Conservation (phyloP, 2,329 filamentous ascomycete genomes). For the Tolypocladium tropicale region DNA sequence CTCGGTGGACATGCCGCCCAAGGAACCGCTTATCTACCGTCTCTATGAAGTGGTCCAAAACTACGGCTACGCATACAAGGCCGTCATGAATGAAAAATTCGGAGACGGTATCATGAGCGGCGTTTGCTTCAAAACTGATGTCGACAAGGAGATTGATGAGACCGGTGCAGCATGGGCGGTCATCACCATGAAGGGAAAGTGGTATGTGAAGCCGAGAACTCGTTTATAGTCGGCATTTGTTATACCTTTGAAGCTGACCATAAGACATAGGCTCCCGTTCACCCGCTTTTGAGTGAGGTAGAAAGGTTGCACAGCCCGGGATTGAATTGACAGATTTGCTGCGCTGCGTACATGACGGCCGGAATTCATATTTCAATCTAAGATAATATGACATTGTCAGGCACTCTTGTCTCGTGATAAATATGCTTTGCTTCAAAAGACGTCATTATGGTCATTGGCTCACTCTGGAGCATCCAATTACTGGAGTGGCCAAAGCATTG, state of each 20-base stretch:
- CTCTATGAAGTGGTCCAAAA: conserved; percentile 94
- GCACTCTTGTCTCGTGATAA: no score
- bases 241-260: not conserved
- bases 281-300: not conserved
- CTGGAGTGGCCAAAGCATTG: not conserved
- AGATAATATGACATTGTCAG: no score
- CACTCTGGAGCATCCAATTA: not conserved
- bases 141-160: conserved; percentile 87
- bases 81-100: conserved; percentile 90
- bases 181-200: conserved; percentile 76
- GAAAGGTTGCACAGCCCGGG: not conserved
- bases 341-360: no score
- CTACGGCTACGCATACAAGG: conserved; percentile 94
- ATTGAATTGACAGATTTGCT: no score
- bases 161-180: conserved; percentile 74
- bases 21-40: conserved; percentile 58
- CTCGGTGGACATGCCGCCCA: conserved; percentile 31
- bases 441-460: no score
- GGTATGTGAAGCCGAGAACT: no score
- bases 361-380: no score
- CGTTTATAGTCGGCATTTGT: no score
- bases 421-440: no score
- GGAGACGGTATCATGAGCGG: conserved; percentile 95
- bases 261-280: not conserved
- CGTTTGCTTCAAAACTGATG: conserved; percentile 80